Evolutionary conservation across 768 basidiomycete genomes (phyloP), one percentile per base, ranked within the genome.

Genomic region (Neoboletus brunneissimus): DNA sequence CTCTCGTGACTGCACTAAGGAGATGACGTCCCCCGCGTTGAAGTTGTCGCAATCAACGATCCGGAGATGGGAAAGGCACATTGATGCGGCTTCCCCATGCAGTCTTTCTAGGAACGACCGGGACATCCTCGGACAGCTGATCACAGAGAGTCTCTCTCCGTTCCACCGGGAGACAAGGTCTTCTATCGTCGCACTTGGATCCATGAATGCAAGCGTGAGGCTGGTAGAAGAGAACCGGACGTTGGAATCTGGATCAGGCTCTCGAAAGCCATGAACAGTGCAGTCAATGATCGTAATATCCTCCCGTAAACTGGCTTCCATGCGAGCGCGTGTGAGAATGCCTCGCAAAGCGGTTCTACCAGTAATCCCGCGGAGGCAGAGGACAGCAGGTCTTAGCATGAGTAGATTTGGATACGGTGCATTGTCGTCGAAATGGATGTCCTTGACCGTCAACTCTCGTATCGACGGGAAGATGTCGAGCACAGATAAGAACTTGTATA

Each of bases 1-100:
- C 23, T 31, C 35, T 7, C 49, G 58, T 9, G 59, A 60, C 12
- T 38, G 46, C 18, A 60, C 58, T 40, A 60, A 23, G 3, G 27
- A 18, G 22, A 51, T 38, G 32, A 51, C 32, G 13, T 55, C 53
- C 27, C 40, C 52, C 31, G 40, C 57, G 10, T 45, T 13, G 23
- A 59, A 49, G 22, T 54, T 40, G 23, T 50, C 57, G n/a, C 59
- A 59, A 13, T 60, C 59, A 22, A 46, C 29, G 41, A 60, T 50
- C 0, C 13, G 48, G 12, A 60, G 57, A 12, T 18, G 46, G 4
- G 56, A 59, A 23, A 59, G 16, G 35, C n/a, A 16, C 46, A 22
- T 18, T 5, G 58, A 50, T 5, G 50, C 50, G 0, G 32, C 18
- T 8, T 42, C 54, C 13, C 48, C 54, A 4, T 45, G 32, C 49